Evolutionary conservation across 73 alveolate species (phyloP).

Genomic region (Tetrahymena elliotti): DNA sequence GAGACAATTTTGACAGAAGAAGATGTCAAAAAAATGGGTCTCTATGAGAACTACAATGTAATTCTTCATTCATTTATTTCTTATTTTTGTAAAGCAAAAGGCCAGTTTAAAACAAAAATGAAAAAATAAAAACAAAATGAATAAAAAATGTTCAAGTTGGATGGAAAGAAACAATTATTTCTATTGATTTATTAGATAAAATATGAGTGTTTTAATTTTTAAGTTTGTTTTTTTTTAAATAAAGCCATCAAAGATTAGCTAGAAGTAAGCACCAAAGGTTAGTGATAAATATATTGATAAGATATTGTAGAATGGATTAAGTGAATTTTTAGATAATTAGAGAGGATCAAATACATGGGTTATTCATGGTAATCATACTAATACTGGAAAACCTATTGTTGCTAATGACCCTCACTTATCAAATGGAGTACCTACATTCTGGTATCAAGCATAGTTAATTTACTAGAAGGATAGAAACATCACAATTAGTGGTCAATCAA

Average conservation of each 20-base stretch:
- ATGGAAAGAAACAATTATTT: too few relatives aligned
- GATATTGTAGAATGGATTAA: background rate
- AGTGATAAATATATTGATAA: background rate
- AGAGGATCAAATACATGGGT: conserved; percentile 82
- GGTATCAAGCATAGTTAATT: conserved; percentile 62
- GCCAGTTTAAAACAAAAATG: too few relatives aligned
- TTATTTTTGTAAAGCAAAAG: too few relatives aligned
- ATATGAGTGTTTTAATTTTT: background rate
- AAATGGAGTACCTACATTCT: conserved; percentile 65
- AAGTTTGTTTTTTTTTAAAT: background rate
- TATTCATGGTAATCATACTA: conserved; percentile 85
- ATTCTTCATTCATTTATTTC: too few relatives aligned
- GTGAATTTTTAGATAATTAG: conserved; percentile 31
- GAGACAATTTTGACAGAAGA: background rate
- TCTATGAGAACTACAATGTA: background rate
- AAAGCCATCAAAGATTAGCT: background rate
- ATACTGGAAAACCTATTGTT: conserved; percentile 84
- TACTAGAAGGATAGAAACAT: conserved; percentile 11
- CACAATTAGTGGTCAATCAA: conserved; percentile 53
- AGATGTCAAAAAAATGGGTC: background rate
- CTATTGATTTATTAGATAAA: background rate
- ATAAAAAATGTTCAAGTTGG: too few relatives aligned
- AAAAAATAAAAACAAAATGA: too few relatives aligned
- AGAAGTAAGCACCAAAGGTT: background rate
- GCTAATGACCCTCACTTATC: conserved; percentile 91